These are phyloP conservation scores for Suillus brevipes DNA, from an alignment of 768 basidiomycete species.

Conservation along the genomic window DNA sequence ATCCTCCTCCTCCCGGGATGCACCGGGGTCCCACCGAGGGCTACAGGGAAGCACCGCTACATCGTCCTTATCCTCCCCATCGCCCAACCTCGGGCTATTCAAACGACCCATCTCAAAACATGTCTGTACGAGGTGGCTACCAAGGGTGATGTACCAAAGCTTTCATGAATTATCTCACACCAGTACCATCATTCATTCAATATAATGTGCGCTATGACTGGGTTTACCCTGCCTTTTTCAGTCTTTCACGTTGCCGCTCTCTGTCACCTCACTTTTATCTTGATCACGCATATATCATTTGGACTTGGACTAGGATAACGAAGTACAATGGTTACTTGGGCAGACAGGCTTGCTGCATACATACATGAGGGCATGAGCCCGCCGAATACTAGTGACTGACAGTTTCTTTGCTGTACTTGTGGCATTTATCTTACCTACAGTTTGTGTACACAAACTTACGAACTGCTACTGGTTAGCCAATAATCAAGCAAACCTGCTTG, in stretches of 20 bases:
- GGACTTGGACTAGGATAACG: slow-evolving; percentile 7
- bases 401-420: slow-evolving; percentile 8
- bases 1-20: slow-evolving; percentile 32
- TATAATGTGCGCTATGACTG: slow-evolving; percentile 17
- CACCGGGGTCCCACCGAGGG: slow-evolving; percentile 33
- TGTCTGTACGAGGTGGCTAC: slow-evolving; percentile 33
- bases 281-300: slow-evolving; percentile 14
- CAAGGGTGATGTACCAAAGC: slow-evolving; percentile 14
- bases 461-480: neutral
- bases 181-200: neutral
- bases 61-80: slow-evolving; percentile 49
- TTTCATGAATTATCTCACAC: slow-evolving; percentile 6
- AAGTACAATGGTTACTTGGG: slow-evolving; percentile 9
- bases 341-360: slow-evolving; percentile 8
- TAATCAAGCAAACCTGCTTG: slow-evolving; percentile 4
- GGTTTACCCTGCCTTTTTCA: slow-evolving; percentile 4
- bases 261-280: slow-evolving; percentile 16
- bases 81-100: slow-evolving; percentile 18
- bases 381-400: slow-evolving; percentile 10
- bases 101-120: slow-evolving; percentile 24
- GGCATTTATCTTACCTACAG: slow-evolving; percentile 6
- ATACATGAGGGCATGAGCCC: slow-evolving; percentile 6
- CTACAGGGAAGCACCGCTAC: slow-evolving; percentile 60
- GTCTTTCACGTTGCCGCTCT: slow-evolving; percentile 10
- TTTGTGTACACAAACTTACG: slow-evolving; percentile 3